Evolutionary conservation across 495 filamentous ascomycete species (phyloP).

Genomic region (Podospora bellae-mahoneyi): DNA sequence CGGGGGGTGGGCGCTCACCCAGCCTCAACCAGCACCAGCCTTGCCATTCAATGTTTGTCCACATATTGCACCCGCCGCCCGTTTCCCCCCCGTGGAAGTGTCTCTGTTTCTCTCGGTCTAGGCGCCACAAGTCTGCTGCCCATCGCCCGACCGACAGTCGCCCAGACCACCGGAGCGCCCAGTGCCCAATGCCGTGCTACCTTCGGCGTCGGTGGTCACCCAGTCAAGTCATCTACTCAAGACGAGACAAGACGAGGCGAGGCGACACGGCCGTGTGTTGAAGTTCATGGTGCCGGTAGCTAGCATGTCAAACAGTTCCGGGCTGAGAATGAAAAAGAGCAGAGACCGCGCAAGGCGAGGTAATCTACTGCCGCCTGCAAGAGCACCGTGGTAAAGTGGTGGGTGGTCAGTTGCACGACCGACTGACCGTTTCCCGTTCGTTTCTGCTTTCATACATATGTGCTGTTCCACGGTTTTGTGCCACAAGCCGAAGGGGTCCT

Average conservation of each 20-base stretch:
- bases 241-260: constrained; percentile 10
- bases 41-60: not conserved
- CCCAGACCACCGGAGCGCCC: constrained; percentile 9
- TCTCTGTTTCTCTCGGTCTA: constrained; percentile 2
- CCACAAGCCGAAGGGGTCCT: not conserved
- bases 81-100: not conserved
- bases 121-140: not conserved
- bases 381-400: not conserved
- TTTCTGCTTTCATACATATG: not conserved
- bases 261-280: not conserved
- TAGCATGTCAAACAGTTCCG: not conserved
- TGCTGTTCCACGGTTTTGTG: not conserved
- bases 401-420: not conserved
- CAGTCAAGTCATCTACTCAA: not conserved
- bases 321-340: not conserved
- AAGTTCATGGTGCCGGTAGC: not conserved
- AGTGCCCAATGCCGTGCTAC: constrained; percentile 10
- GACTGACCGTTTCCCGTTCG: not conserved
- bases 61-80: not conserved
- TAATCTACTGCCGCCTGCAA: not conserved
- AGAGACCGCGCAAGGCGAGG: not conserved
- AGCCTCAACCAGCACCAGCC: not conserved
- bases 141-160: not conserved
- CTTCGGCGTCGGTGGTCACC: not conserved
- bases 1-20: not conserved